Base-by-base conservation (phyloP, 2,329 filamentous ascomycete species). In the Tolypocladium tundrense region DNA sequence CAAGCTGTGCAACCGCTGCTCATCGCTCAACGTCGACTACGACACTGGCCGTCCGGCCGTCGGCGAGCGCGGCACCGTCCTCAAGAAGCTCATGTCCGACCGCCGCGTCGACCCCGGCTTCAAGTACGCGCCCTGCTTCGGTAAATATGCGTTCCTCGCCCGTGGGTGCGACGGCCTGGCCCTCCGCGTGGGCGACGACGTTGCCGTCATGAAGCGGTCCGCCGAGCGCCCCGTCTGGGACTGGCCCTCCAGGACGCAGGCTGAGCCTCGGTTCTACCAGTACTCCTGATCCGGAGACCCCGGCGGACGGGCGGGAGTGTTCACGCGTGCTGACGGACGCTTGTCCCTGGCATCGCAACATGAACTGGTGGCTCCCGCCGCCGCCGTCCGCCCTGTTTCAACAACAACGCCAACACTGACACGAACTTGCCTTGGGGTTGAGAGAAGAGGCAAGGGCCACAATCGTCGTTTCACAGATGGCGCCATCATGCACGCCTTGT, bases 1-100 rank as follows among this genome's bases (percentile, higher is more conserved):
- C 40, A 83, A 82, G 55, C 88, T 91, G 69, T 91, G 88, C 67
- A 79, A 77, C 40, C 77, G 88, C 43, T 92, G 88, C 69, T 73
- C 76, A 37, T 88, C 85, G 60, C 73, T 91, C 60, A 90, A 90
- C 70, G 81, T 91, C 59, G 85, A 91, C 72, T 89, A 88, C 67
- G 67, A 73, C 27, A 88, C 84, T 0, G 88, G 88, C 8, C 79
- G 78, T 54, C 73, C 76, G 48, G 83, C 80, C 0, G 72, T 73
- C 1, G 83, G 82, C 2, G 81, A 84, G 65, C 69, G 74, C 41
- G 86, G 84, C n/a, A 75, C 73, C 43, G 78, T 88, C 19, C 73
- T 90, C 61, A 90, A 90, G 75, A 84, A 85, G 65, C 72, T 92
- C 65, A 85, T 85, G 79, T 80, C 77, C 55, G 86, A 91, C 70